phyloP scores from a whole-genome alignment of 1,139 yeast genomes.

The Debaryomyces subglobosus region DNA sequence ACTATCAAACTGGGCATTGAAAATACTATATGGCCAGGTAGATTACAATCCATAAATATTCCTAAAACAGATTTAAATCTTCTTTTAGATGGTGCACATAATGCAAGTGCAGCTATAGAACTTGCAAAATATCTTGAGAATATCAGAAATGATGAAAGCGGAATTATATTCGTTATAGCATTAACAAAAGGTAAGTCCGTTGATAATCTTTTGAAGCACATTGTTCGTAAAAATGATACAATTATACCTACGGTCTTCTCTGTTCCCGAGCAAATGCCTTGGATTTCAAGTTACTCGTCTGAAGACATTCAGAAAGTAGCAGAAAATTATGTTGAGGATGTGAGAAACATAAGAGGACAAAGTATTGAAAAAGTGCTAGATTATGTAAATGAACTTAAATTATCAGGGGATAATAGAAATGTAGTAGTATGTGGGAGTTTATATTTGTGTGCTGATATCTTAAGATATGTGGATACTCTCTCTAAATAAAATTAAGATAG shows the following conservation, averaged over 20 bases:
- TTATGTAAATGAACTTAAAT: slow-evolving; percentile 18
- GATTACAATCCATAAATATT: slow-evolving; percentile 52
- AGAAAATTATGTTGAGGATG: slow-evolving; percentile 32
- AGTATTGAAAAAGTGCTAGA: slow-evolving; percentile 21
- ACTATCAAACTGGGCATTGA: slow-evolving; percentile 54
- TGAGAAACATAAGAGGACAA: slow-evolving; percentile 13
- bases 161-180: slow-evolving; percentile 68
- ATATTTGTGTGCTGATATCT: slow-evolving; percentile 71
- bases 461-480: slow-evolving; percentile 32
- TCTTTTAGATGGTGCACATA: slow-evolving; percentile 91
- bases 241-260: slow-evolving; percentile 68
- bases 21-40: slow-evolving; percentile 60
- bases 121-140: slow-evolving; percentile 44
- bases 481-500: not conserved
- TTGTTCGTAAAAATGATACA: slow-evolving; percentile 54
- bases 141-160: slow-evolving; percentile 22
- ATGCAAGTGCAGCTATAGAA: slow-evolving; percentile 78
- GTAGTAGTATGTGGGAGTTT: slow-evolving; percentile 78
- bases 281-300: slow-evolving; percentile 64
- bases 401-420: slow-evolving; percentile 30
- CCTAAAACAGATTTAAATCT: slow-evolving; percentile 32
- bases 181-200: slow-evolving; percentile 75
- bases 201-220: slow-evolving; percentile 50
- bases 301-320: slow-evolving; percentile 20
- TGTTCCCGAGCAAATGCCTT: slow-evolving; percentile 86